A percentile compares a stretch with the other conserved stretches of the same genome.
These are phyloP conservation scores for Talaromyces nanjingensis DNA, from an alignment of 495 filamentous ascomycete species.

Conservation along the genomic window DNA sequence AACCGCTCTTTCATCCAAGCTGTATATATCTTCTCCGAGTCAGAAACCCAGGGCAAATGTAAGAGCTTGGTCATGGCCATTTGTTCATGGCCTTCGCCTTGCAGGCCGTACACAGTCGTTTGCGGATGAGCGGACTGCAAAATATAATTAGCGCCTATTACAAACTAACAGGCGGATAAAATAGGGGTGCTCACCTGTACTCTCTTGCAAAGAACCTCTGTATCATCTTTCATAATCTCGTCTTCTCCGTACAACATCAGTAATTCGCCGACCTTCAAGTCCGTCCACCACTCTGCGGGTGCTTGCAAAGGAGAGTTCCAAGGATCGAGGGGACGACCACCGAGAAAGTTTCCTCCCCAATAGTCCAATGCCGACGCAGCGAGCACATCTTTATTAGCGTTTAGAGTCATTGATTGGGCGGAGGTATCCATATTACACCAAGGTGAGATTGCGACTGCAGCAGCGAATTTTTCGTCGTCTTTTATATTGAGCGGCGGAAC, in stretches of 20 bases:
- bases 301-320: constrained; percentile 2
- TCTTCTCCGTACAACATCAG: constrained; percentile 1
- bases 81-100: neutral
- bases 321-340: neutral
- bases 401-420: neutral
- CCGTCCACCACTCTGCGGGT: constrained; percentile 8
- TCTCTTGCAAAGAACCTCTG: neutral
- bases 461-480: neutral
- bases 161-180: too few species aligned
- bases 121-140: neutral
- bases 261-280: constrained; percentile 7
- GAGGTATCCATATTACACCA: neutral
- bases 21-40: neutral
- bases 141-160: neutral
- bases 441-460: constrained; percentile 12
- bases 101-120: neutral
- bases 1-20: constrained; percentile 1
- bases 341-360: constrained; percentile 5
- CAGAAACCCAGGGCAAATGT: neutral
- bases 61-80: neutral
- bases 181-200: neutral
- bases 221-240: constrained; percentile 12
- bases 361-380: neutral
- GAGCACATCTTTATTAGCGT: constrained; percentile 1
- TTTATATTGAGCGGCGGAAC: constrained; percentile 6